phyloP scores from a whole-genome alignment of 2,329 filamentous ascomycete species.

The Pseudogymnoascus sp. region DNA sequence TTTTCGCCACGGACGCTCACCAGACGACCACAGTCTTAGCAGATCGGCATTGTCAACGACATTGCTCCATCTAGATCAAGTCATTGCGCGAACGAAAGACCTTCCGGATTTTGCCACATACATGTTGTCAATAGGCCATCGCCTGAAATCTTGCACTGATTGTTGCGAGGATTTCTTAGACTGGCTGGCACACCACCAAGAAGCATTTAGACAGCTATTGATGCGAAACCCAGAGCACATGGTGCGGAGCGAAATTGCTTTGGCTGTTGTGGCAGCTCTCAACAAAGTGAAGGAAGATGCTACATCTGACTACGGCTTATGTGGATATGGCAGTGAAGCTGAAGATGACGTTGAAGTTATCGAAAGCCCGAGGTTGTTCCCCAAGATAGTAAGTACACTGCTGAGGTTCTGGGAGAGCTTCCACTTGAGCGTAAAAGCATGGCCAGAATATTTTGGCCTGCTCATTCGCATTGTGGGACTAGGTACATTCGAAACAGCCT shows the following conservation, averaged over 20 bases:
- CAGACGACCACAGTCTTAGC: conserved; percentile 34
- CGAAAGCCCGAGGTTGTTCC: conserved; percentile 25
- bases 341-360: conserved; percentile 22
- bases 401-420: conserved; percentile 53
- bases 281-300: conserved; percentile 40
- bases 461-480: conserved; percentile 56
- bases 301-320: conserved; percentile 39
- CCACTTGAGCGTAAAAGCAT: conserved; percentile 53
- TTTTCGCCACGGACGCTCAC: conserved; percentile 31
- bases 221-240: conserved; percentile 48
- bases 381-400: conserved; percentile 37
- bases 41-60: conserved; percentile 45
- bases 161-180: conserved; percentile 52
- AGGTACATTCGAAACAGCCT: conserved; percentile 47
- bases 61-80: conserved; percentile 63
- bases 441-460: conserved; percentile 70
- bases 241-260: conserved; percentile 45
- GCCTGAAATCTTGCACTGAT: conserved; percentile 40
- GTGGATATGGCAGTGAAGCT: conserved; percentile 14
- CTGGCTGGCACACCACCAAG: conserved; percentile 49
- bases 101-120: conserved; percentile 52
- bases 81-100: conserved; percentile 65
- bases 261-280: conserved; percentile 45
- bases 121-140: conserved; percentile 40
- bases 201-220: conserved; percentile 55